Base-by-base conservation (phyloP, 768 basidiomycete species). In the Amanita exitialis region DNA sequence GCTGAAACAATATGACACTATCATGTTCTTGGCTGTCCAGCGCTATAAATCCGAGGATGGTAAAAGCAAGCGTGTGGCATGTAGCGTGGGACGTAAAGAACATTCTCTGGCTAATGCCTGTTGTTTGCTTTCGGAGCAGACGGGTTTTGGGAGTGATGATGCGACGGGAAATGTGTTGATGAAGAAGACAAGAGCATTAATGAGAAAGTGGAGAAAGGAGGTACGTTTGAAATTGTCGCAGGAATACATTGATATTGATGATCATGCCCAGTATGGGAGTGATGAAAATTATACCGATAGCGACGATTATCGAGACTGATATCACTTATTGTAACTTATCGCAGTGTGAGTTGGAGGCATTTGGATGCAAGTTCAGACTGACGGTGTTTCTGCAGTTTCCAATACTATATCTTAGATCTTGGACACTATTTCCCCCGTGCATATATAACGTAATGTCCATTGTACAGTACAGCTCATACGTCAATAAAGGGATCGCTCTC, bases 61-160 rank as follows among this genome's bases (percentile, higher is more conserved):
- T 9, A 59, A 65, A 44, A 66, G 64, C 34, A 66, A 65, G 25
- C 61, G 59, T 18, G 53, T 70, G 47, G 69, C 70, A 0, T 57
- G 56, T 28, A 56, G 60, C 9, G 68, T 75, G 35, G 68, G 66
- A 18, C 54, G 59, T 2, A 69, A 67, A 50, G 71, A 74, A 52
- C 63, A 69, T 38, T 62, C 60, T 4, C 59, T 75, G 13, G 67
- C 68, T 1, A 64, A 66, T 44, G 67, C 66, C 1, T 72, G 70
- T 47, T 75, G 74, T 52, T 58, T 74, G 53, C 61, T 75, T 13
- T 70, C 67, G 43, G 74, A 75, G 56, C 74, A 75, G 56, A 74
- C 73, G 0, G 73, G 73, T 0, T 74, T 62, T 58, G 73, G 74
- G 0, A 64, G 66, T 2, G 65, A 67, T 2, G 70, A 71, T 39